A percentile compares a stretch with the other conserved stretches of the same genome.
phyloP scores from a whole-genome alignment of 1,284 basidiomycete species.

The Paramarasmius palmivorus region DNA sequence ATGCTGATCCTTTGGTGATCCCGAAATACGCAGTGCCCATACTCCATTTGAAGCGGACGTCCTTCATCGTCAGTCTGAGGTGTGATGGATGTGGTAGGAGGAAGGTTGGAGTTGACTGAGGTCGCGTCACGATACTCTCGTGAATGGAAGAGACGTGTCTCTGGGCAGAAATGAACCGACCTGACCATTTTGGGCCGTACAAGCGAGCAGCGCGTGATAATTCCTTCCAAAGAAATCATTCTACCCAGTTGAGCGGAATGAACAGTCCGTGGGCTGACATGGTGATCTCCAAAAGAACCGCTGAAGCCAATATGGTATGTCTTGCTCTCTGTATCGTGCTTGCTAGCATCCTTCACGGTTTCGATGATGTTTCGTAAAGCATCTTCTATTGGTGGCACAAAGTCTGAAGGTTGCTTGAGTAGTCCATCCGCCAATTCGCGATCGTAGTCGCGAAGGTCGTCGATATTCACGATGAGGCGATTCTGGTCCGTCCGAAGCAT shows the following conservation, averaged over 20 bases:
- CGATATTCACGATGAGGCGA: conserved; percentile 93
- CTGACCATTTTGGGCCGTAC: conserved; percentile 98
- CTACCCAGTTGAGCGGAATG: conserved; percentile 88
- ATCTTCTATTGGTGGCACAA: conserved; percentile 89
- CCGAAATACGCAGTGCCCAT: conserved; percentile 88
- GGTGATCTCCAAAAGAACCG: conserved; percentile 98
- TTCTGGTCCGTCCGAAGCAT: conserved; percentile 87
- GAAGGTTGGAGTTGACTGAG: conserved; percentile 79
- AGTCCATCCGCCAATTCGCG: conserved; percentile 82
- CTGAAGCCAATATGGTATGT: conserved; percentile 90
- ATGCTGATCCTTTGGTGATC: conserved; percentile 98
- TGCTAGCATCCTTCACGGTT: conserved; percentile 75
- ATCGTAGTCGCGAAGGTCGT: conserved; percentile 94
- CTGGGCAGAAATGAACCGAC: conserved; percentile 94
- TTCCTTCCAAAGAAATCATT: conserved; percentile 97
- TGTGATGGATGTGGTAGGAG: conserved; percentile 89
- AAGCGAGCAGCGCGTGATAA: conserved; percentile 97
- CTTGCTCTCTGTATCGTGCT: conserved; percentile 82
- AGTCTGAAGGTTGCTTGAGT: conserved; percentile 87
- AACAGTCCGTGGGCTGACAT: conserved; percentile 94
- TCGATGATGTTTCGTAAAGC: conserved; percentile 80
- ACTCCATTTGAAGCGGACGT: conserved; percentile 88
- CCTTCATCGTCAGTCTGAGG: conserved; percentile 94
- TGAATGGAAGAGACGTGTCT: conserved; percentile 83
- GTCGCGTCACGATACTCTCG: conserved; percentile 94